Evolutionary conservation across 441 rosid species (phyloP).

Genomic region (Erysimum pusillum): DNA sequence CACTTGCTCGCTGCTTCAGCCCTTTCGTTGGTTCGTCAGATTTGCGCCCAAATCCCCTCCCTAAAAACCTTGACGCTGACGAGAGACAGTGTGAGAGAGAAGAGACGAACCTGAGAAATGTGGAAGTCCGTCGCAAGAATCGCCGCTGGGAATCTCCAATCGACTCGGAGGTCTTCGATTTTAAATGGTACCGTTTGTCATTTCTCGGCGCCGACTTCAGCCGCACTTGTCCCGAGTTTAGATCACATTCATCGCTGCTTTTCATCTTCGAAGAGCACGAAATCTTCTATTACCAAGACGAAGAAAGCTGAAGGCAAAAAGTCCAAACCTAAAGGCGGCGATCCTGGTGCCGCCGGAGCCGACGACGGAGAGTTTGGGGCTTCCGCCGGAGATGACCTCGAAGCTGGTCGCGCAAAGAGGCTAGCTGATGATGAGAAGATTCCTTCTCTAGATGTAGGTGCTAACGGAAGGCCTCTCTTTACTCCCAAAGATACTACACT

Average conservation of each 20-base stretch:
- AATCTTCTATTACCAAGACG: constrained; percentile 50
- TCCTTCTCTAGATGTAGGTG: constrained; percentile 75
- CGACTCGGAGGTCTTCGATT: constrained; percentile 22
- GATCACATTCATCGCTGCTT: constrained; percentile 39
- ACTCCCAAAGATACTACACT: constrained; percentile 63
- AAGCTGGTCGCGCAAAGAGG: constrained; percentile 61
- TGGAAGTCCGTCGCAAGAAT: constrained; percentile 48
- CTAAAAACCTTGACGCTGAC: constrained; percentile 38
- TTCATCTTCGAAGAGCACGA: constrained; percentile 59
- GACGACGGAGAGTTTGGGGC: constrained; percentile 48
- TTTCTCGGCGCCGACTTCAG: constrained; percentile 34
- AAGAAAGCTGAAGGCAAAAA: constrained; percentile 59
- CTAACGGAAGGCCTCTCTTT: constrained; percentile 74
- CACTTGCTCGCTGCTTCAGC: not conserved
- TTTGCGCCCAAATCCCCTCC: constrained; percentile 45
- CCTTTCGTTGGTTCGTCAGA: constrained; percentile 28
- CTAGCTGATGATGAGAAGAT: constrained; percentile 71
- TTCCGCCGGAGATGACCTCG: constrained; percentile 51
- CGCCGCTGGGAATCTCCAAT: constrained; percentile 45
- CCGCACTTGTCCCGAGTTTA: constrained; percentile 27
- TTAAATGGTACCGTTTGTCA: constrained; percentile 22
- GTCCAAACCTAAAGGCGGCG: constrained; percentile 51
- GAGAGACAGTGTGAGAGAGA: not conserved
- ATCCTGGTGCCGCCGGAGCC: constrained; percentile 51
- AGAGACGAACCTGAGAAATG: constrained; percentile 46